Conservation (phyloP, 2,329 filamentous ascomycete species). For the Aspergillus chevalieri region DNA sequence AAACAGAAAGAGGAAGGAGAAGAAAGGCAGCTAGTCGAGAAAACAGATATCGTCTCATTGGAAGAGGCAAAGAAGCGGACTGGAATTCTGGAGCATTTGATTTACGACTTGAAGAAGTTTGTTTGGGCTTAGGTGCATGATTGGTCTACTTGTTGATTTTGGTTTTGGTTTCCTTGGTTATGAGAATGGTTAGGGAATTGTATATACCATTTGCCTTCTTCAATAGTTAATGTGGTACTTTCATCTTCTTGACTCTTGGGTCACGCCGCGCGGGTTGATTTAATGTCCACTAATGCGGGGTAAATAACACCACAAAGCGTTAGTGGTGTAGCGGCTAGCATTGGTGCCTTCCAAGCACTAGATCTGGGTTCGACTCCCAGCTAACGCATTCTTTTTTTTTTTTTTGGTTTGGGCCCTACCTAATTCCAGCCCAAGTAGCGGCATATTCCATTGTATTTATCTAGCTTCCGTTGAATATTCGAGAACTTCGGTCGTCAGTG, state of each 20-base stretch:
- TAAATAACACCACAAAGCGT: not conserved
- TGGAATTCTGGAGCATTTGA: slow-evolving; percentile 76
- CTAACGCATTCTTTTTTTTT: not conserved
- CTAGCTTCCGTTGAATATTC: no score
- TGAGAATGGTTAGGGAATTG: not conserved
- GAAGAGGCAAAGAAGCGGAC: slow-evolving; percentile 83
- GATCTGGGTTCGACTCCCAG: not conserved
- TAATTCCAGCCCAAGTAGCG: no score
- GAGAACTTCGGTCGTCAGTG: no score
- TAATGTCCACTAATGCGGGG: no score
- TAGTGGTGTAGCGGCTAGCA: not conserved
- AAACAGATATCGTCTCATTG: slow-evolving; percentile 71
- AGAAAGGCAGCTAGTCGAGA: slow-evolving; percentile 40
- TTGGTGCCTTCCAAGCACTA: not conserved
- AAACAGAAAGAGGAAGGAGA: slow-evolving; percentile 31
- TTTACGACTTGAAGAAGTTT: slow-evolving; percentile 86
- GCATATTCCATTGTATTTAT: no score
- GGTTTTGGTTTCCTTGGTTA: not conserved
- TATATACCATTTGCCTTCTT: not conserved
- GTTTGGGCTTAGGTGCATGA: slow-evolving; percentile 61
- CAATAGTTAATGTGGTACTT: not conserved
- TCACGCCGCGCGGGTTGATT: no score
- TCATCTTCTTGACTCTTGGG: not conserved
- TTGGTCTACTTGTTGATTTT: not conserved
- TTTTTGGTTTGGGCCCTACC: no score